These are phyloP conservation scores for Candida corydali DNA, from an alignment of 805 yeast species.

Conservation along the genomic window DNA sequence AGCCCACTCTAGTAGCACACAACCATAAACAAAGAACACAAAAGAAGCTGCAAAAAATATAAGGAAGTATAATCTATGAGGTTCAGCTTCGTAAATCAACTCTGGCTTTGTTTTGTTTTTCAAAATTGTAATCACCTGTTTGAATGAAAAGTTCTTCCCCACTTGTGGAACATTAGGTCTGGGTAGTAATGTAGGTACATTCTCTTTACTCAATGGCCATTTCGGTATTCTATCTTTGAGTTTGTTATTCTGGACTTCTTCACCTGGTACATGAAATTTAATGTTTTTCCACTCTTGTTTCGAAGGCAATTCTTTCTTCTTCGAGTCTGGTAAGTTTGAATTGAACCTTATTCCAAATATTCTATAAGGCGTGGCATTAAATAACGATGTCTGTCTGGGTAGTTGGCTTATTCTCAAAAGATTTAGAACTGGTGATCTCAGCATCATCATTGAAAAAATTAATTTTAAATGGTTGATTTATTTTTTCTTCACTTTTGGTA, in stretches of 20 bases:
- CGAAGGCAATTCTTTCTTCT: conserved; percentile 28
- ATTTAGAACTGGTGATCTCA: neutral
- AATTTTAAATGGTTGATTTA: too few species aligned
- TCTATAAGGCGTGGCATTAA: too few species aligned
- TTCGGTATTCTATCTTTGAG: conserved; percentile 58
- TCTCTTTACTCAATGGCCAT: conserved; percentile 62
- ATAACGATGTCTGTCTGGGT: neutral
- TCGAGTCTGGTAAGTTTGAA: conserved; percentile 26
- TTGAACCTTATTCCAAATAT: conserved; percentile 15
- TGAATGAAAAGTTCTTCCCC: conserved; percentile 49
- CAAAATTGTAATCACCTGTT: conserved; percentile 58
- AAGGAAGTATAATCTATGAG: conserved; percentile 72
- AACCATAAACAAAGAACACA: conserved; percentile 64
- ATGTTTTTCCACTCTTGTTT: conserved; percentile 40
- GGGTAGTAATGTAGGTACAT: conserved; percentile 64
- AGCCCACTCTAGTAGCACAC: conserved; percentile 56
- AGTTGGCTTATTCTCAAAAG: neutral
- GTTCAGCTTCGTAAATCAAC: conserved; percentile 76
- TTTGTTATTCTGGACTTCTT: conserved; percentile 38
- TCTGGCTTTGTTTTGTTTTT: conserved; percentile 59
- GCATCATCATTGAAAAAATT: conserved; percentile 1
- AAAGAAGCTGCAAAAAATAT: conserved; percentile 66
- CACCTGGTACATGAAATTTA: conserved; percentile 56
- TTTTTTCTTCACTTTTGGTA: conserved; percentile 9
- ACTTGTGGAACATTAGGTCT: conserved; percentile 77